Base-by-base conservation (phyloP, 192 early-diverging fungal species). In the Podochytrium sp. region DNA sequence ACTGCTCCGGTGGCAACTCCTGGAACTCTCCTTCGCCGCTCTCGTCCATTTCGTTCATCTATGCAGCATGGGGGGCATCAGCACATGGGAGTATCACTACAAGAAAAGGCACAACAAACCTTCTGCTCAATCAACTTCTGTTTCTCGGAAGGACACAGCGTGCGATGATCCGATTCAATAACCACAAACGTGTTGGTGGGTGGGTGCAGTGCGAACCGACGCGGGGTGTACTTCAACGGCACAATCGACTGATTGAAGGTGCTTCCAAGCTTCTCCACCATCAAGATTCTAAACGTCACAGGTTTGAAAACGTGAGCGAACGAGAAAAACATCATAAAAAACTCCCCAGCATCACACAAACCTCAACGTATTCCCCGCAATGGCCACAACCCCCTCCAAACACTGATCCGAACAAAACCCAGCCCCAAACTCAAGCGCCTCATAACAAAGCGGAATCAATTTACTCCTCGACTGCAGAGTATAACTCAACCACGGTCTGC, bases 401-500 rank as follows among this genome's bases (percentile, higher is more conserved):
- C 92, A 94, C 76, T 93, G 92, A 50, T 94, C 93, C 10, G 93
- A 93, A 41, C 81, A 84, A 68, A 99, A 95, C 4, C 86, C 86
- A 4, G 91, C 81, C 18, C 93, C 96, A 81, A 83, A 93, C 79
- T 95, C 94, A 18, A 99, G 77, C 41, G 85, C 77, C 33, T 96
- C 93, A 73, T 95, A 95, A 33, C 85, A 83, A 23, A 99, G 81
- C n/a, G 96, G 96, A 14, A 91, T 90, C 7, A 94, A 75, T 51
- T 90, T 89, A 30, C 86, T 80, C 25, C 94, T 80, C 0, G 86
- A 87, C 68, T 93, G 91, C 76, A 87, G 87, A 39, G 86, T 90
- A 76, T 93, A 96, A 59, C 89, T 91, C 33, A 97, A 74, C 96
- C 96, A 99, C 20, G 96, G 93, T 50, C 95, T 84, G 25, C 88